Percentiles rank a stretch among this genome's conserved stretches.
These are phyloP conservation scores for Clonostachys byssicola DNA, from an alignment of 2,329 filamentous ascomycete species.

Conservation along the genomic window DNA sequence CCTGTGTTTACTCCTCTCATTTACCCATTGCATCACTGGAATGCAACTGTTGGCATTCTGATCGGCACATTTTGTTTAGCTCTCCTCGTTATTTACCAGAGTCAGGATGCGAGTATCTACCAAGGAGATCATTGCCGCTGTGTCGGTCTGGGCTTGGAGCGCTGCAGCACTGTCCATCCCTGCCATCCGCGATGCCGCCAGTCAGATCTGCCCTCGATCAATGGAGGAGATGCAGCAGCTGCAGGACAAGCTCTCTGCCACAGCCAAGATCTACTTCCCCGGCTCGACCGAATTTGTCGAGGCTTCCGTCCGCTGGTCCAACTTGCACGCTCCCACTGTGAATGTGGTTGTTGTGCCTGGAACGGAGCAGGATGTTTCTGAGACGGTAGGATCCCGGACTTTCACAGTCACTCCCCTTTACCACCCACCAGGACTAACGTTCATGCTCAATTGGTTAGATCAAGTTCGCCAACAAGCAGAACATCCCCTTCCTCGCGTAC, in stretches of 20 bases:
- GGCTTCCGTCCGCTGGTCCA: constrained; percentile 39
- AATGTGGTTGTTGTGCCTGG: constrained; percentile 41
- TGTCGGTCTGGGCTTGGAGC: too few species aligned
- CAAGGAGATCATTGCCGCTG: too few species aligned
- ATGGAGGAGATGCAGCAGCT: too few species aligned
- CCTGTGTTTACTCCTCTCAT: too few species aligned
- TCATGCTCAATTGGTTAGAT: constrained; percentile 9
- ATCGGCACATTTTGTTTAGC: too few species aligned
- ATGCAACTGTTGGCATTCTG: too few species aligned
- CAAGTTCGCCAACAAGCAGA: constrained; percentile 37
- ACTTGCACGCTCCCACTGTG: constrained; percentile 31
- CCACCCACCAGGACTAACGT: background rate
- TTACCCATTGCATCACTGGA: too few species aligned
- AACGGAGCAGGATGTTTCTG: constrained; percentile 41
- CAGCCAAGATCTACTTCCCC: constrained; percentile 34
- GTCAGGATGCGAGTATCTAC: too few species aligned
- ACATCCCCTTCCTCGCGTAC: constrained; percentile 46
- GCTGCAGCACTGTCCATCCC: too few species aligned
- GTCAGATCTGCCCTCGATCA: too few species aligned
- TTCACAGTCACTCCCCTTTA: background rate
- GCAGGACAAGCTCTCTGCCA: constrained; percentile 21
- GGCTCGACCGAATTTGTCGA: constrained; percentile 30
- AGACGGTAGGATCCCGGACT: constrained; percentile 27
- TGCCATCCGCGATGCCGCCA: too few species aligned
- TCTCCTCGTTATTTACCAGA: too few species aligned